Evolutionary conservation across 2,329 filamentous ascomycete species (phyloP).

Genomic region (Xylogone sp.): DNA sequence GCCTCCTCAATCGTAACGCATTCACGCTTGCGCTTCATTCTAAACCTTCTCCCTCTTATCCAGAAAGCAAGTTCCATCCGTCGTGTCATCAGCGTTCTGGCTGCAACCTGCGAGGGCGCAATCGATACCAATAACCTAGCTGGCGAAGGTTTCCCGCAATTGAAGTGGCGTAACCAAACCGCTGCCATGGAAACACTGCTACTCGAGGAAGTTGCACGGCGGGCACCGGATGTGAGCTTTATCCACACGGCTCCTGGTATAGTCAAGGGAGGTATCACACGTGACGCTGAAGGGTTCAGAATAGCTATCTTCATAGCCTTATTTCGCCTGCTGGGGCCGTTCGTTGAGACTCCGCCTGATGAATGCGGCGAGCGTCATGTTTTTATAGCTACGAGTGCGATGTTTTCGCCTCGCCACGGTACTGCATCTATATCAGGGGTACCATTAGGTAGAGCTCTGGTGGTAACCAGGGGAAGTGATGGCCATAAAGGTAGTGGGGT

Average conservation of each 20-base stretch:
- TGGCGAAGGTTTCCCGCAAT: constrained; percentile 29
- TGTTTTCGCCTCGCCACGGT: constrained; percentile 20
- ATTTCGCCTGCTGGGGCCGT: background rate
- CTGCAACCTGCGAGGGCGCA: constrained; percentile 46
- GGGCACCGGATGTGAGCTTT: constrained; percentile 42
- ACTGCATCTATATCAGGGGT: no score
- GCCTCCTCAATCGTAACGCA: constrained; percentile 48
- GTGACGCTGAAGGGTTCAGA: constrained; percentile 9
- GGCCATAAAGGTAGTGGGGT: no score
- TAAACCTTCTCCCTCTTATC: constrained; percentile 52
- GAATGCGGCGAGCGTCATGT: constrained; percentile 43
- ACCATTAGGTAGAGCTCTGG: no score
- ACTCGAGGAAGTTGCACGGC: constrained; percentile 40
- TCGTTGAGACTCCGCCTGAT: constrained; percentile 16
- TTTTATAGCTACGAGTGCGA: constrained; percentile 27
- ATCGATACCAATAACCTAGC: constrained; percentile 37
- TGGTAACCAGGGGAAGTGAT: no score
- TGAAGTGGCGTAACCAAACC: constrained; percentile 37
- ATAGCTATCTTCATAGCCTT: background rate
- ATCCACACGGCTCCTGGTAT: constrained; percentile 44
- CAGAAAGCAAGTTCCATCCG: constrained; percentile 37
- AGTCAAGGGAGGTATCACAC: constrained; percentile 31
- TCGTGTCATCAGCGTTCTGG: constrained; percentile 49
- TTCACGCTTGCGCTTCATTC: constrained; percentile 48
- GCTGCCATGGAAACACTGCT: constrained; percentile 44